Base-by-base conservation (phyloP, 805 yeast species). In the Tetrapisispora fleetii region DNA sequence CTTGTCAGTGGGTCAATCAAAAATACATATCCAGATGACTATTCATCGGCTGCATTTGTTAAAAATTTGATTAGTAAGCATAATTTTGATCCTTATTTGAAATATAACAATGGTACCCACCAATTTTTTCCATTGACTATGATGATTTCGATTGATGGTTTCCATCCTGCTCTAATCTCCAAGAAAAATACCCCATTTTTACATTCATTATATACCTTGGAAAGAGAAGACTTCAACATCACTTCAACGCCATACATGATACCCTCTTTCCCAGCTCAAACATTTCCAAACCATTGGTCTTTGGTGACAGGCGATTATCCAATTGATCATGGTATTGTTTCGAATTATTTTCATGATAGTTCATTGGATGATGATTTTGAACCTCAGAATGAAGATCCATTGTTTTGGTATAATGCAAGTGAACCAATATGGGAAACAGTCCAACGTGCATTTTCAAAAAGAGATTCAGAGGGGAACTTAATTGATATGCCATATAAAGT, bases 261-360 rank as follows among this genome's bases (percentile, higher is more conserved):
- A 9, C 95, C 97, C 1, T 76, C 88, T 2, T 88, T 89, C 62
- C 97, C 97, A 4, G 78, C 95, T 0, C 84, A 87, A 22, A 85
- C 96, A 0, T 86, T 87, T 57, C 93, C 96, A 0, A 90, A 91
- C 62, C 95, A 89, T 64, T 91, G 95, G 91, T 80, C 95, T 0
- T 63, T 90, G 54, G 83, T 84, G 1, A 91, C 97, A 0, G 98
- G 98, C 0, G 67, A 85, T 40, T 77, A 81, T 50, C 96, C 97
- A 1, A 73, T 81, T 3, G 78, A 81, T 48, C 96, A 90, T 65
- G 96, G 96, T 1, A 84, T 91, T 28, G 84, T 90, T 2, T 89
- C 58, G 22, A 55, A 58, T 43, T 43, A 44, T 28, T 57, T 56
- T 37, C 52, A 52, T 54, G 96, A 87, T 56, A 81, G 88, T 0